Conservation (phyloP, 1,284 basidiomycete species). For the Cutaneotrichosporon arboriforme region DNA sequence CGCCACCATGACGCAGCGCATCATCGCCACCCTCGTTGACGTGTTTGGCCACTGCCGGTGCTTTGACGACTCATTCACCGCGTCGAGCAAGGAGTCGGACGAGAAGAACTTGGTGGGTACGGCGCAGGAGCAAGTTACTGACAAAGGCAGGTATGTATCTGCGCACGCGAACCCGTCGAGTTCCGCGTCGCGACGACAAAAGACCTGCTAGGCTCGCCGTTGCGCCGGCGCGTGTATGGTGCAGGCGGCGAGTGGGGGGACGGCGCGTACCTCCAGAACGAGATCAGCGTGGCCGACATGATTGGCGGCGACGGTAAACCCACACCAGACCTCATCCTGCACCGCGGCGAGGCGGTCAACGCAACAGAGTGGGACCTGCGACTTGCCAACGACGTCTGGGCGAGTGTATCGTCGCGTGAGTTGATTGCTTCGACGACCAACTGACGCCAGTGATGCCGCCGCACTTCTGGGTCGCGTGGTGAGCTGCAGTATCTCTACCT, state of each 20-base stretch:
- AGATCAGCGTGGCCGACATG: constrained; percentile 28
- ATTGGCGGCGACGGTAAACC: constrained; percentile 12
- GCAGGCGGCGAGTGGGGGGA: constrained; percentile 19
- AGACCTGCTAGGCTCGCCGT: constrained; percentile 34
- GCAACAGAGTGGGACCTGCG: constrained; percentile 23
- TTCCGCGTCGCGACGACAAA: constrained; percentile 56
- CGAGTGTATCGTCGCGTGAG: neutral
- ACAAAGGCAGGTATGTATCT: constrained; percentile 40
- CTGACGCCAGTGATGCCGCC: constrained; percentile 29
- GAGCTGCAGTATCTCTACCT: no score
- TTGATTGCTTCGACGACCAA: neutral
- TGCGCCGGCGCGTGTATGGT: constrained; percentile 32
- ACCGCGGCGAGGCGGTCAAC: constrained; percentile 13
- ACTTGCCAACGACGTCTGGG: neutral
- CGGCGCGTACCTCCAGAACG: constrained; percentile 10
- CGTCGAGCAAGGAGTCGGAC: constrained; percentile 52
- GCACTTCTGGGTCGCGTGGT: constrained; percentile 38
- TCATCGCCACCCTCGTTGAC: constrained; percentile 62
- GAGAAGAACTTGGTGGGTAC: constrained; percentile 67
- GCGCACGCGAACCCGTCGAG: constrained; percentile 50
- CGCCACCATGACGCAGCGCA: constrained; percentile 60
- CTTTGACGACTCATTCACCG: constrained; percentile 60
- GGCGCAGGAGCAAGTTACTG: constrained; percentile 25
- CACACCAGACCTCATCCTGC: neutral
- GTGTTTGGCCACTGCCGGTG: constrained; percentile 70